Conservation (phyloP, 2,329 filamentous ascomycete genomes). For the Hyphodiscus sp. region DNA sequence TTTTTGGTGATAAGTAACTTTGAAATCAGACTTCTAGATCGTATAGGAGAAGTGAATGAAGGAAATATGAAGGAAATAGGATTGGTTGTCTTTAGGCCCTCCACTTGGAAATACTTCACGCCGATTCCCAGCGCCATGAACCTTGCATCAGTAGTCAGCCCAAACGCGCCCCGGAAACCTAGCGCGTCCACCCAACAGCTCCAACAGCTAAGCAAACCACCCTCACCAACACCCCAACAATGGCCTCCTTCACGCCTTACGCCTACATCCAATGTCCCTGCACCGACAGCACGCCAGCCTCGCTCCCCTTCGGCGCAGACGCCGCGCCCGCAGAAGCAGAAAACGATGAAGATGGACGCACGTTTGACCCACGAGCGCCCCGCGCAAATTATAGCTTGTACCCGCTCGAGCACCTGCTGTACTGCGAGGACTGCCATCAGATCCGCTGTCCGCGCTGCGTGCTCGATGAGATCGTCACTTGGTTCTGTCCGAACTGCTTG, state of each 20-base stretch:
- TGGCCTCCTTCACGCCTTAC: constrained; percentile 52
- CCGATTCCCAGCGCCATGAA: no score
- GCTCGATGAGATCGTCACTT: constrained; percentile 87
- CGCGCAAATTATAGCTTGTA: constrained; percentile 89
- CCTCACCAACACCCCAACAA: constrained; percentile 22
- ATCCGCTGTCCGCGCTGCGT: constrained; percentile 92
- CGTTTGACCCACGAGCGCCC: constrained; percentile 79
- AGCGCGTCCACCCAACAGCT: constrained; percentile 8
- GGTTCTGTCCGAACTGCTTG: constrained; percentile 90
- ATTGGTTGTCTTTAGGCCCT: no score
- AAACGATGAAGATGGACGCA: constrained; percentile 63
- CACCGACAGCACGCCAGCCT: constrained; percentile 39
- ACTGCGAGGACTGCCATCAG: constrained; percentile 96
- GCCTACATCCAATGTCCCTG: constrained; percentile 63
- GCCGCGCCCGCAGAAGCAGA: constrained; percentile 27
- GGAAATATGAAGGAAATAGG: no score
- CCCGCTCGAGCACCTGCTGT: constrained; percentile 86
- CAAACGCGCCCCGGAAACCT: neutral
- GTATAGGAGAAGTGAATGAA: no score
- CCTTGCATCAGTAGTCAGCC: no score
- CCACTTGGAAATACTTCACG: no score
- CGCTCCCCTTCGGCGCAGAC: constrained; percentile 30
- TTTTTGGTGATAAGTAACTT: no score
- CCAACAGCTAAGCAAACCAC: constrained; percentile 1
- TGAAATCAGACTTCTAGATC: no score